Evolutionary conservation across 495 filamentous ascomycete genomes (phyloP).

Genomic region (Letharia columbiana): DNA sequence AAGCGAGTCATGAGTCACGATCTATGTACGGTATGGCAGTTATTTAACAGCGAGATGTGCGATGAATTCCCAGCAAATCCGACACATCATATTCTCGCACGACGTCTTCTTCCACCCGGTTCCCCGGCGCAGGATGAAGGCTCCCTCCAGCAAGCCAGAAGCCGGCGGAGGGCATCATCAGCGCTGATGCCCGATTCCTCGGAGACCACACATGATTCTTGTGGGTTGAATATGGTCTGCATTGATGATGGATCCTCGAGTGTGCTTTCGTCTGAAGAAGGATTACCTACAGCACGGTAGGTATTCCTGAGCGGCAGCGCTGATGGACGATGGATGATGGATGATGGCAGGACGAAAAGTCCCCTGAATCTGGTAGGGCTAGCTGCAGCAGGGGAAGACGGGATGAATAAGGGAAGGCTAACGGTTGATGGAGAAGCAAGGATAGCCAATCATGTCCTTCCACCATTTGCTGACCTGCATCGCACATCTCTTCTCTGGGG

Average conservation of each 20-base stretch:
- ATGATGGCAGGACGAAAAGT: conserved; percentile 17
- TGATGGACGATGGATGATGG: conserved; percentile 8
- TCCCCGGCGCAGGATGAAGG: not conserved
- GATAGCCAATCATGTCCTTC: not conserved
- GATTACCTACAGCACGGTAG: not conserved
- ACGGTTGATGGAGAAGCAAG: not conserved
- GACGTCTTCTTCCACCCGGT: not conserved
- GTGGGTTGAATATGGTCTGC: not conserved
- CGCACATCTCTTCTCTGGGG: not conserved
- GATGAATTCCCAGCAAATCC: not conserved
- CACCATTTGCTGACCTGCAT: conserved; percentile 5
- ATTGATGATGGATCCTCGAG: not conserved
- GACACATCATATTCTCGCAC: not conserved
- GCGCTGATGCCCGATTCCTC: not conserved
- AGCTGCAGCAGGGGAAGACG: conserved; percentile 5
- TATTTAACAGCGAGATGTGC: not conserved
- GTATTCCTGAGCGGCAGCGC: no score
- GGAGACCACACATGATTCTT: not conserved
- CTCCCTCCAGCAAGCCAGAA: not conserved
- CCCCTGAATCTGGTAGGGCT: conserved; percentile 8
- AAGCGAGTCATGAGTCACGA: not conserved
- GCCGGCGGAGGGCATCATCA: not conserved
- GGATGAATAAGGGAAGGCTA: not conserved
- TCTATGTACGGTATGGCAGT: not conserved
- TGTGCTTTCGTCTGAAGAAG: not conserved